A percentile compares a stretch with the other conserved stretches of the same genome.
Conservation (phyloP, 306 rosid genomes). For the Cucurbita pepo region DNA sequence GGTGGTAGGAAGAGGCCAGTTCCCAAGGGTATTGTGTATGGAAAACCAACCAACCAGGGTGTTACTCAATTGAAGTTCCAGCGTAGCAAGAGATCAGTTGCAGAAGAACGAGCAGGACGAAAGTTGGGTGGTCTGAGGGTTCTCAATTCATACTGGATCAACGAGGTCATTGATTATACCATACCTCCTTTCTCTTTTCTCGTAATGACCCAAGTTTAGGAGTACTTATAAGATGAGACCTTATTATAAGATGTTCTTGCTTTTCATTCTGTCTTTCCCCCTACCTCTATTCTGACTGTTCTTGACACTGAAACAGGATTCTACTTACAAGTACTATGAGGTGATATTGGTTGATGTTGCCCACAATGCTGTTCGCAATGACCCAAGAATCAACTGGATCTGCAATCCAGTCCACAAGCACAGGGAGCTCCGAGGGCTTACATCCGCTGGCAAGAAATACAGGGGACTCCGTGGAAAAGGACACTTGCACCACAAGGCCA, state of each 20-base stretch:
- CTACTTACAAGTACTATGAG: slow-evolving; percentile 75
- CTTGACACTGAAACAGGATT: slow-evolving; percentile 33
- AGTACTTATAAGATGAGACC: too few relatives aligned
- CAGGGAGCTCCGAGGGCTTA: slow-evolving; percentile 76
- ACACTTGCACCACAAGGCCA: slow-evolving; percentile 44
- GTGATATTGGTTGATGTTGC: slow-evolving; percentile 64
- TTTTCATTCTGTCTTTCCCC: too few relatives aligned
- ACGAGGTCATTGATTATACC: slow-evolving; percentile 33
- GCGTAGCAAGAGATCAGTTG: slow-evolving; percentile 81
- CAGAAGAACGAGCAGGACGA: slow-evolving; percentile 88
- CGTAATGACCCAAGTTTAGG: too few relatives aligned
- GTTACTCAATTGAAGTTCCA: slow-evolving; percentile 86
- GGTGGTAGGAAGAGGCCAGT: slow-evolving; percentile 98
- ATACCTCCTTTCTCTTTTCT: not conserved
- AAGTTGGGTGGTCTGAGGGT: slow-evolving; percentile 87
- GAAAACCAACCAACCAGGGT: slow-evolving; percentile 92
- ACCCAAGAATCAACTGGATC: slow-evolving; percentile 84
- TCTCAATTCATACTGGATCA: slow-evolving; percentile 83
- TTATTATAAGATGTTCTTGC: too few relatives aligned
- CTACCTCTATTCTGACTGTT: too few relatives aligned
- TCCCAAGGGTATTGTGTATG: slow-evolving; percentile 87
- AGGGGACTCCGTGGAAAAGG: slow-evolving; percentile 78
- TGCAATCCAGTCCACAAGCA: slow-evolving; percentile 73
- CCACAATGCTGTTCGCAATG: slow-evolving; percentile 56
- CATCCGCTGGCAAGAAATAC: slow-evolving; percentile 69